Percentiles rank a stretch among this genome's conserved stretches.
Conservation (phyloP, 176 grass and related monocot species). For the Secale cereale region DNA sequence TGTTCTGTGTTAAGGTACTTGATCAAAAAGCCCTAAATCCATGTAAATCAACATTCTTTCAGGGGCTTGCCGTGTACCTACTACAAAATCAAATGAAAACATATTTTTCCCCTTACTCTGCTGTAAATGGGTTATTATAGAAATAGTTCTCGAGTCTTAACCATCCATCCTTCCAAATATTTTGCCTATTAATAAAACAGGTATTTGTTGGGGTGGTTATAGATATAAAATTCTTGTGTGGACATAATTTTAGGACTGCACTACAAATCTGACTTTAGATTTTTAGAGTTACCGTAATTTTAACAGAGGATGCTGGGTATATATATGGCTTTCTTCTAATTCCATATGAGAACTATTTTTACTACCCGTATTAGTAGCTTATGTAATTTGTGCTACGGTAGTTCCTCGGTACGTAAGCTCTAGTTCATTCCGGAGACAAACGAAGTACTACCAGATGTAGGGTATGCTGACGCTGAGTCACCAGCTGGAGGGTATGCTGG, state of each 20-base stretch:
- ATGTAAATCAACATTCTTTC: slow-evolving; percentile 56
- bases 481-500: background rate
- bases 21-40: slow-evolving; percentile 26
- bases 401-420: background rate
- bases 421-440: background rate
- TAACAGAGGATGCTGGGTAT: background rate
- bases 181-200: background rate
- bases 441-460: background rate
- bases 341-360: background rate
- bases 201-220: background rate
- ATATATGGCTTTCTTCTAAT: background rate
- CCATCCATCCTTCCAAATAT: background rate
- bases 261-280: no score
- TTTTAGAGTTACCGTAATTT: background rate
- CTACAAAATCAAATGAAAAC: slow-evolving; percentile 17
- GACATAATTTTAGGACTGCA: no score
- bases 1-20: slow-evolving; percentile 24
- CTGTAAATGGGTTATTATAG: background rate
- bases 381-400: background rate
- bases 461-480: background rate
- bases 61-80: slow-evolving; percentile 21
- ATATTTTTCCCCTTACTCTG: slow-evolving; percentile 2
- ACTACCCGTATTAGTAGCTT: background rate
- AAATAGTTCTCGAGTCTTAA: background rate
- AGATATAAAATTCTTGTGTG: background rate